Base-by-base conservation (phyloP, 2,329 filamentous ascomycete species). In the Didymella pomorum region DNA sequence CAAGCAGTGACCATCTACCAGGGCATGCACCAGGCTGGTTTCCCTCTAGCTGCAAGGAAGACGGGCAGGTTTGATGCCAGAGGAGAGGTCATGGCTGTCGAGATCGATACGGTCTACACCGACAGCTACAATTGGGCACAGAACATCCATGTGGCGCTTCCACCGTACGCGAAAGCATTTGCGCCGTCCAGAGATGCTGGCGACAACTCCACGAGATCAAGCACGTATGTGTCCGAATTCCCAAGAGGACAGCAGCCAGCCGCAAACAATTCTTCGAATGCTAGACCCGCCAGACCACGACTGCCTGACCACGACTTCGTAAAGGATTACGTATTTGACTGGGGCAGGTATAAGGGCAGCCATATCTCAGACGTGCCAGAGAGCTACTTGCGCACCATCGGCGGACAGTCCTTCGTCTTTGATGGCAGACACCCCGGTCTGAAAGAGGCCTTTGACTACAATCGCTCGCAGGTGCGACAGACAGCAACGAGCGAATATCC, bases 381-480 rank as follows among this genome's bases (percentile, higher is more conserved):
- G 12, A 62, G 56, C 48, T 71, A 70, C 26, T n/a, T 70, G 10
- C 63, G 57, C 42, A 67, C 67, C 4, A 66, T 71, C 28, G 66
- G 63, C 23, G 67, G 68, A 9, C 63, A 69, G 48, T 43, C 67
- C n/a, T 56, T 61, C 29, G 46, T 60, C 25, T 67, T 65, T 33
- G 62, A 60, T 12, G 54, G 56, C 44, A 65, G 61, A 23, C 63
- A 70, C 26, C 64, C 58, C 18, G 66, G 64, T 20, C 33, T 69
- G 10, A 53, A 60, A 23, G 67, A 69, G 23, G 68, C 68, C 12
- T 70, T 68, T 31, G 68, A 71, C n/a, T 65, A 64, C 50, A 59
- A 67, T 47, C 63, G 63, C 18, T 67, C 68, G 23, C 64, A 64
- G 6, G 52, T 65, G 48, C 60, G 63, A 29, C 58, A 62, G 4